Evolutionary conservation across 2,329 filamentous ascomycete species (phyloP).

Genomic region (Clonostachys solani): DNA sequence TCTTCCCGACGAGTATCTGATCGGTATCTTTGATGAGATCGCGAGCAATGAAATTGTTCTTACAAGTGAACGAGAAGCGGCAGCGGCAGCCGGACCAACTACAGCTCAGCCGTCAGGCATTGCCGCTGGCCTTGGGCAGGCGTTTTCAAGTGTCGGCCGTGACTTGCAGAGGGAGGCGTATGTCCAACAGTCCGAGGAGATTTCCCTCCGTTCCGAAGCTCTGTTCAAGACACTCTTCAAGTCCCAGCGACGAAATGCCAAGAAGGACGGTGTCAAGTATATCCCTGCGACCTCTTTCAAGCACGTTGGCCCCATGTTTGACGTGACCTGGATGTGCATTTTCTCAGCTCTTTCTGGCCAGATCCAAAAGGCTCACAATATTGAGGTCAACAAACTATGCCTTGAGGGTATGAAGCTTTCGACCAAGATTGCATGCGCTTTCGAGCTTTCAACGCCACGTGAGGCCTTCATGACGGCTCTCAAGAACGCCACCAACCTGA

Average conservation of each 20-base stretch:
- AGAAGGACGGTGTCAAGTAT: constrained; percentile 63
- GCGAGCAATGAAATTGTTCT: constrained; percentile 88
- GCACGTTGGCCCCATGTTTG: constrained; percentile 97
- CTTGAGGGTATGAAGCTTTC: constrained; percentile 95
- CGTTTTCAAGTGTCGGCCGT: constrained; percentile 84
- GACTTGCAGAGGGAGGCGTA: constrained; percentile 92
- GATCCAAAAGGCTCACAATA: constrained; percentile 88
- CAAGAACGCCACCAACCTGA: constrained; percentile 90
- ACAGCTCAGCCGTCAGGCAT: constrained; percentile 62
- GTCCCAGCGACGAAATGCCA: constrained; percentile 77
- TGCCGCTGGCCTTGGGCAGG: constrained; percentile 80
- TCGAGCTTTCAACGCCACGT: constrained; percentile 87
- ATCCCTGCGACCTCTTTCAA: constrained; percentile 92
- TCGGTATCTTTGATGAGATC: constrained; percentile 90
- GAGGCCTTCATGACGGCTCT: constrained; percentile 93
- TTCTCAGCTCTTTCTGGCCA: constrained; percentile 91
- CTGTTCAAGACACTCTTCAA: constrained; percentile 91
- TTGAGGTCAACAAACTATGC: constrained; percentile 87
- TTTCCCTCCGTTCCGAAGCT: constrained; percentile 68
- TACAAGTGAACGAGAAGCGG: constrained; percentile 84
- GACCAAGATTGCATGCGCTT: constrained; percentile 87
- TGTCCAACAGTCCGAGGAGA: constrained; percentile 92
- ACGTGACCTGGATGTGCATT: constrained; percentile 99
- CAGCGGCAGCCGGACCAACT: constrained; percentile 68
- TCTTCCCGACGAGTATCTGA: constrained; percentile 87